Evolutionary conservation across 2,329 filamentous ascomycete species (phyloP), one percentile per base, ranked within the genome.

Genomic region (Leptodontidium sp.): DNA sequence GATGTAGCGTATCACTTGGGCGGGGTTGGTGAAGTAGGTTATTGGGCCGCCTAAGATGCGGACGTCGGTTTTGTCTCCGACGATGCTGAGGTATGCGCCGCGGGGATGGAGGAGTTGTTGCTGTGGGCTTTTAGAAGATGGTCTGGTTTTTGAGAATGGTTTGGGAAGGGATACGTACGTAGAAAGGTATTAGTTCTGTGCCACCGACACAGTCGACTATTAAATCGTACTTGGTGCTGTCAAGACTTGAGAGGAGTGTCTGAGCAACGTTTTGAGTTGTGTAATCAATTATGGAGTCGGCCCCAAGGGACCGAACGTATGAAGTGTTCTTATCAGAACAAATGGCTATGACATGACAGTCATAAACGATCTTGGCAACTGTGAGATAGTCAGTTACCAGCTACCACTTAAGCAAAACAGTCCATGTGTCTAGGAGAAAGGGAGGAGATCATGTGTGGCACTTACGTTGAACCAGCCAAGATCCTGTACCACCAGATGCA

Each of bases 171-270:
- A 12, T 14, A 70, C 66, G 45, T 71, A 75, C 75, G 68, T 77
- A 75, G 49, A 47, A 47, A 4, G 68, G 50, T 35, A 77, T 59
- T 9, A 77, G 61, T 14, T 77, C 75, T 5, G 67, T 75, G 12
- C 81, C 78, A 8, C 84, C 84, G 47, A 82, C 77, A 64, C 75
- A 77, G 61, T 78, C 75, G 53, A 77, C 66, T 4, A 78, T 32
- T 4, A 77, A 66, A 61, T 77, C 75, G 26, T 67, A 74, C 24
- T 71, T 58, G 35, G 64, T 35, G 12, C 49, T 26, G 29, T 53
- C 40, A 29, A 59, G 67, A 8, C 26, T 45, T 7, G 72, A 63
- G 17, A 72, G 58, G 32, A 76, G 68, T 43, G 65, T 57, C 50
- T 72, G 49, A 1, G 66, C 15, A 1, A 77, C 71, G 55, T 74